Evolutionary conservation across 2,329 filamentous ascomycete species (phyloP).

Genomic region (Zasmidium citrigriseum): DNA sequence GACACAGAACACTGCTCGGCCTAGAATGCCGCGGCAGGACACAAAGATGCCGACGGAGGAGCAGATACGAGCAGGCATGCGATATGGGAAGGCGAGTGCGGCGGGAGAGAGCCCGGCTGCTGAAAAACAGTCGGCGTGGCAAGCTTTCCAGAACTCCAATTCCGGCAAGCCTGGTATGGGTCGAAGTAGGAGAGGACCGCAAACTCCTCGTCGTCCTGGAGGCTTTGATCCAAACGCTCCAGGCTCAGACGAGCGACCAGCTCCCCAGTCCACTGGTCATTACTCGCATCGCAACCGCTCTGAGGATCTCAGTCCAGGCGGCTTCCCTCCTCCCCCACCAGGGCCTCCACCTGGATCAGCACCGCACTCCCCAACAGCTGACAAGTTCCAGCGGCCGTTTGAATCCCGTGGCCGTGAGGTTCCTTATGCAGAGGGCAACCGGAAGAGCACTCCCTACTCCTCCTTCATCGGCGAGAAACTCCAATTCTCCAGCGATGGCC

Average conservation of each 20-base stretch:
- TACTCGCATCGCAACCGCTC: conserved; percentile 32
- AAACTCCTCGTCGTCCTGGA: conserved; percentile 45
- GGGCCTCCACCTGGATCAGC: conserved; percentile 39
- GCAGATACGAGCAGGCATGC: conserved; percentile 38
- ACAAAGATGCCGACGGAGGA: conserved; percentile 38
- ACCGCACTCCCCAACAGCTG: conserved; percentile 30
- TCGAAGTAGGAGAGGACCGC: conserved; percentile 37
- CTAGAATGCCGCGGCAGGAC: conserved; percentile 30
- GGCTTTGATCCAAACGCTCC: conserved; percentile 61
- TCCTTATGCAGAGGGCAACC: conserved; percentile 49
- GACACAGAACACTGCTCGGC: conserved; percentile 12
- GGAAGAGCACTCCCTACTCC: conserved; percentile 57
- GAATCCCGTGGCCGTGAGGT: conserved; percentile 41
- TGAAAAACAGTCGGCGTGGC: conserved; percentile 39
- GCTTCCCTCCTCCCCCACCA: conserved; percentile 36
- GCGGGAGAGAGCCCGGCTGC: conserved; percentile 20
- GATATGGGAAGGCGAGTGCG: conserved; percentile 29
- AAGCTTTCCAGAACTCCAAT: conserved; percentile 31
- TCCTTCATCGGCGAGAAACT: conserved; percentile 58
- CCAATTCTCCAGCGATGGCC: conserved; percentile 53
- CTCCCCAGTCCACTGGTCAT: conserved; percentile 32
- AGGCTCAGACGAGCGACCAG: conserved; percentile 61
- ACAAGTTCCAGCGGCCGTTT: conserved; percentile 36
- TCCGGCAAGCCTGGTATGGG: conserved; percentile 37
- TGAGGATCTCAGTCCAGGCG: conserved; percentile 28